A percentile compares a stretch with the other conserved stretches of the same genome.
These are phyloP conservation scores for Cardamine resedifolia DNA, from an alignment of 345 rosid species.

Conservation along the genomic window DNA sequence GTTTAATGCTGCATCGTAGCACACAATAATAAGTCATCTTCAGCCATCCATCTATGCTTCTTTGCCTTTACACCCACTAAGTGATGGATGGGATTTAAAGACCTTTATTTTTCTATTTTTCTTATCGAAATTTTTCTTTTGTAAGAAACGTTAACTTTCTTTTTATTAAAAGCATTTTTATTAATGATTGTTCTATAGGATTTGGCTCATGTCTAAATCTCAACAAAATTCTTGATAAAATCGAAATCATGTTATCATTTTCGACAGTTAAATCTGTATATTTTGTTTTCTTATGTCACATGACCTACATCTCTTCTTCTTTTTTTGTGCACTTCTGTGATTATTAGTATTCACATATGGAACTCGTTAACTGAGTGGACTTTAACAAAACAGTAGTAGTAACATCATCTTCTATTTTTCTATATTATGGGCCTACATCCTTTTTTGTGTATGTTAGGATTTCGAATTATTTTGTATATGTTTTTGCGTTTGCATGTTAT, in stretches of 20 bases:
- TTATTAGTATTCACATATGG: conserved; percentile 28
- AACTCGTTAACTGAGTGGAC: conserved; percentile 34
- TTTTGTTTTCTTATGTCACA: conserved; percentile 34
- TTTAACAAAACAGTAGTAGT: conserved; percentile 21
- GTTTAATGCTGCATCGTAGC: conserved; percentile 25
- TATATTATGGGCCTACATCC: conserved; percentile 23
- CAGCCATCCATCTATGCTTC: conserved; percentile 28
- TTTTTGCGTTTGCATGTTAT: conserved; percentile 8
- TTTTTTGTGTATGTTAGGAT: neutral
- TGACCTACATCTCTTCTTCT: conserved; percentile 20
- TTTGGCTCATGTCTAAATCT: conserved; percentile 32
- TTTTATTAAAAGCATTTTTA: neutral
- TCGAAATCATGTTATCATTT: conserved; percentile 20
- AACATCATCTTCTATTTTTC: conserved; percentile 9
- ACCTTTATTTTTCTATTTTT: neutral
- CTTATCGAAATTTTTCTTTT: neutral
- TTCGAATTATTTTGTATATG: neutral
- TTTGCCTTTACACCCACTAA: conserved; percentile 27
- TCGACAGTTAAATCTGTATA: neutral
- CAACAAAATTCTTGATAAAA: conserved; percentile 17
- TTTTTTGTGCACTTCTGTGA: neutral
- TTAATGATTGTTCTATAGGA: conserved; percentile 5
- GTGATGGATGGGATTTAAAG: conserved; percentile 35
- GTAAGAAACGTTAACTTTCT: neutral
- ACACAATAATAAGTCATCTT: conserved; percentile 7